Conservation (phyloP, 176 grass and related monocot genomes). For the Phoenix roebelenii region DNA sequence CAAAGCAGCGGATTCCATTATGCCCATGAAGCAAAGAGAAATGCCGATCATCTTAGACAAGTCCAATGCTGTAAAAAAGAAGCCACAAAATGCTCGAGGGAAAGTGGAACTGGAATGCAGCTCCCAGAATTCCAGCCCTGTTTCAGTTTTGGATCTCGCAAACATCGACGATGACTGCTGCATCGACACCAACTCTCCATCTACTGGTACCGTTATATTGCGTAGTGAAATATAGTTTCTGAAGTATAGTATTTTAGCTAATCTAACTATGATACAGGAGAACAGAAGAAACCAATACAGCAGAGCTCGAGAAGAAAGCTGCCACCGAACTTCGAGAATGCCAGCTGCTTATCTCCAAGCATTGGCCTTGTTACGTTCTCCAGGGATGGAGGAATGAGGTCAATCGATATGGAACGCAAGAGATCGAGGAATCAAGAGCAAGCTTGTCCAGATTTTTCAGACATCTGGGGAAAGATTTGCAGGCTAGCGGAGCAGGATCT, state of each 20-base stretch:
- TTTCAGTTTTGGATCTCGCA: conserved; percentile 54
- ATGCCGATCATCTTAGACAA: too few relatives aligned
- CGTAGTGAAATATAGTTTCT: too few relatives aligned
- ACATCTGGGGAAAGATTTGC: conserved; percentile 24
- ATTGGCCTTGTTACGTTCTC: too few relatives aligned
- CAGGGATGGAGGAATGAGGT: too few relatives aligned
- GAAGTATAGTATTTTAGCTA: too few relatives aligned
- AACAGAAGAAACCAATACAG: conserved; percentile 6
- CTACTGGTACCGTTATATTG: conserved; percentile 29
- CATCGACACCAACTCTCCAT: conserved; percentile 24
- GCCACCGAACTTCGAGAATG: background rate
- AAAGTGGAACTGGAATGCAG: background rate
- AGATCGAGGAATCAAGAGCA: conserved; percentile 3
- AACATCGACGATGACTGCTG: conserved; percentile 13
- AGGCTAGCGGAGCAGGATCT: conserved; percentile 31
- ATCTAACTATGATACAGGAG: conserved; percentile 9
- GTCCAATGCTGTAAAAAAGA: too few relatives aligned
- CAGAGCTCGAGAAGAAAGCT: conserved; percentile 25
- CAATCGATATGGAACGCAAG: too few relatives aligned
- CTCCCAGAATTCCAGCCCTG: conserved; percentile 46
- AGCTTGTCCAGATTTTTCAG: background rate
- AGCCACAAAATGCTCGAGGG: too few relatives aligned
- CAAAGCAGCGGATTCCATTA: too few relatives aligned
- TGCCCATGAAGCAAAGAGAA: too few relatives aligned
- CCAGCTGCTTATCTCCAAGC: background rate